Percentiles rank a stretch among this genome's conserved stretches.
phyloP scores from a whole-genome alignment of 805 yeast species.

The Myxozyma melibiosi region DNA sequence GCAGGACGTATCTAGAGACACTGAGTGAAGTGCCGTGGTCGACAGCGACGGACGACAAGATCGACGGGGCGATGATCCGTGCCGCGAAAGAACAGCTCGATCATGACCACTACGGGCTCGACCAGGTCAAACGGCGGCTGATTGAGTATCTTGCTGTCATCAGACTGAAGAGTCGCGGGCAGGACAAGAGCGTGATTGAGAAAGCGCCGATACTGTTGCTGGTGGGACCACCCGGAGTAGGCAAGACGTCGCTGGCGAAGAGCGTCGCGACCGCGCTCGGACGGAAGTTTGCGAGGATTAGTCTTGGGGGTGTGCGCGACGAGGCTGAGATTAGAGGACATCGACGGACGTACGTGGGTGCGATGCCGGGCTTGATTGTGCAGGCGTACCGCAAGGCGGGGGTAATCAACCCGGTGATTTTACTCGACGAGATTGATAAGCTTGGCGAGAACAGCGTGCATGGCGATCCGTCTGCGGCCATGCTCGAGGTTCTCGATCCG shows the following conservation, averaged over 20 bases:
- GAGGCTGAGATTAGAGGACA: constrained; percentile 91
- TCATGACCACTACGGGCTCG: constrained; percentile 77
- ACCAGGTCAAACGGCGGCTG: constrained; percentile 70
- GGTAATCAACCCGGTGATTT: constrained; percentile 78
- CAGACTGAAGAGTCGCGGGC: constrained; percentile 51
- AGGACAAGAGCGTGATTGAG: constrained; percentile 24
- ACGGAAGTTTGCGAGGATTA: constrained; percentile 73
- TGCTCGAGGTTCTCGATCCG: constrained; percentile 85
- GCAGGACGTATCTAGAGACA: constrained; percentile 47
- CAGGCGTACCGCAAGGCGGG: constrained; percentile 76
- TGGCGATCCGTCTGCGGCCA: constrained; percentile 90
- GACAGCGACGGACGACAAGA: constrained; percentile 34
- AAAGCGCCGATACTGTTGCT: constrained; percentile 73
- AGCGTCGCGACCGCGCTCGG: constrained; percentile 76
- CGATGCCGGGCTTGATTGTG: constrained; percentile 83
- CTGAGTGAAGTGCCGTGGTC: constrained; percentile 47
- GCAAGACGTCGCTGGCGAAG: constrained; percentile 83
- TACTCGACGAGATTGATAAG: constrained; percentile 85
- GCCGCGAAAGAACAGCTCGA: constrained; percentile 62
- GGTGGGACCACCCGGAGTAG: constrained; percentile 94
- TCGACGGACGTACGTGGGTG: constrained; percentile 87
- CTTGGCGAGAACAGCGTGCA: constrained; percentile 61
- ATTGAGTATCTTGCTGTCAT: constrained; percentile 79
- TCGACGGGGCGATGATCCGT: constrained; percentile 47
- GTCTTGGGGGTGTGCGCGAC: constrained; percentile 85